Base-by-base conservation (phyloP, 2,329 filamentous ascomycete species). In the Penicillium sp. region DNA sequence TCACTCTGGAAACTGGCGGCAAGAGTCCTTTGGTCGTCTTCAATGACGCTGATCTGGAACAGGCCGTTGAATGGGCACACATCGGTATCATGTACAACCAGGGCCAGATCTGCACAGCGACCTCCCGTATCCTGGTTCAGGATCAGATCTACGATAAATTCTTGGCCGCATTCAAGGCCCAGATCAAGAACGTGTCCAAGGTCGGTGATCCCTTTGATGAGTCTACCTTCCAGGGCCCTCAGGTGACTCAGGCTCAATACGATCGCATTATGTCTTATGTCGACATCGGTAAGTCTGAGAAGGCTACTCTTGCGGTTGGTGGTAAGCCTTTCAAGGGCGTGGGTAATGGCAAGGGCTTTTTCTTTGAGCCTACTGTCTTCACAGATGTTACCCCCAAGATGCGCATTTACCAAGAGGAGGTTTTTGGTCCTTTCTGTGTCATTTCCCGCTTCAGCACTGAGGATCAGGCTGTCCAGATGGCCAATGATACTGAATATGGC, bases 41-140 rank as follows among this genome's bases (percentile, higher is more conserved):
- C 56, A 77, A 82, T 6, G 87, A 89, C 62, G 86, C 86, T 5
- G 84, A 89, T 55, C 65, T 89, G 21, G 84, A 87, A 5, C 83
- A 88, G 68, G 85, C 87, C 3, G 87, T 89, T 11, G 85, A 88
- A 60, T 90, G 88, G 85, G 78, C 81, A 14, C 85, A 89, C 57
- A 67, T 73, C 11, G 77, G 77, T n/a, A 79, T 81, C 61, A 78
- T 81, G 75, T 71, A 72, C 56, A 72, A 72, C 54, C 70, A 72
- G 42, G 70, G 70, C 21, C 70, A 72, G 46, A 67, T 72, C 16
- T 72, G 70, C 56, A 71, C 70, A 2, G 67, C 70, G 3, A 72
- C 70, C 3, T 71, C 69, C 14, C 70, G 70, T 4, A 67, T 65
- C 18, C 29, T 65, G 2, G 63, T 65, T n/a, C 63, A 65, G 29